Evolutionary conservation across 768 basidiomycete genomes (phyloP).

Genomic region (Russula sp.): DNA sequence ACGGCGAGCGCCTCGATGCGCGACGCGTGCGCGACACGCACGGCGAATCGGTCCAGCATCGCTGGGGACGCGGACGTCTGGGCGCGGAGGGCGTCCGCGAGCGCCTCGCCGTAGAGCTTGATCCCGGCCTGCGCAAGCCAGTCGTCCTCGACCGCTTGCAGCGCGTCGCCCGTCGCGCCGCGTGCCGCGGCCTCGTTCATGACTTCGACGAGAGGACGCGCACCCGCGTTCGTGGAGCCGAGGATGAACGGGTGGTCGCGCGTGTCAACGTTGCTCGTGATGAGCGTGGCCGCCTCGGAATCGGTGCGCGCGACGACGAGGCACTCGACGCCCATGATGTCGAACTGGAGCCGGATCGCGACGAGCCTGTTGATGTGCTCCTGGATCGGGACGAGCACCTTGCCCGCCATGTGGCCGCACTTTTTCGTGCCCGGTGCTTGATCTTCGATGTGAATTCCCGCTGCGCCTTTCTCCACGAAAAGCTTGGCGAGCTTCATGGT

Average conservation of each 20-base stretch:
- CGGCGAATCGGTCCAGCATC: constrained; percentile 55
- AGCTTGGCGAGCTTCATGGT: constrained; percentile 98
- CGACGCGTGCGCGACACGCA: constrained; percentile 60
- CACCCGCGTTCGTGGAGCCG: constrained; percentile 72
- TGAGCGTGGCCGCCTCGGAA: constrained; percentile 95
- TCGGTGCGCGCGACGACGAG: constrained; percentile 92
- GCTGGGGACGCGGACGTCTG: constrained; percentile 45
- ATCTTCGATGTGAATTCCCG: constrained; percentile 97
- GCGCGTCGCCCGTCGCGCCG: constrained; percentile 70
- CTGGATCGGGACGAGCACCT: constrained; percentile 93
- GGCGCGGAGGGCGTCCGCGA: constrained; percentile 60
- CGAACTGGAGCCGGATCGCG: constrained; percentile 94
- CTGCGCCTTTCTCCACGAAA: constrained; percentile 98
- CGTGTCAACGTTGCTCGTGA: constrained; percentile 93
- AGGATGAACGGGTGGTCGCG: constrained; percentile 98
- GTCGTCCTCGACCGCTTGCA: constrained; percentile 85
- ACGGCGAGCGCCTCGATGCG: constrained; percentile 64
- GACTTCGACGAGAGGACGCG: constrained; percentile 64
- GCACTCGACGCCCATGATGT: constrained; percentile 98
- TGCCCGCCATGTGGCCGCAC: constrained; percentile 90
- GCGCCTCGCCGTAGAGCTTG: constrained; percentile 65
- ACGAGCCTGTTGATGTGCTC: constrained; percentile 99
- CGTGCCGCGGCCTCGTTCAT: constrained; percentile 82
- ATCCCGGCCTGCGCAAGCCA: constrained; percentile 80
- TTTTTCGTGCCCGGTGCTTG: constrained; percentile 98